These are phyloP conservation scores for Vaccinium macrocarpon DNA, from an alignment of 148 eudicot species.

Conservation along the genomic window DNA sequence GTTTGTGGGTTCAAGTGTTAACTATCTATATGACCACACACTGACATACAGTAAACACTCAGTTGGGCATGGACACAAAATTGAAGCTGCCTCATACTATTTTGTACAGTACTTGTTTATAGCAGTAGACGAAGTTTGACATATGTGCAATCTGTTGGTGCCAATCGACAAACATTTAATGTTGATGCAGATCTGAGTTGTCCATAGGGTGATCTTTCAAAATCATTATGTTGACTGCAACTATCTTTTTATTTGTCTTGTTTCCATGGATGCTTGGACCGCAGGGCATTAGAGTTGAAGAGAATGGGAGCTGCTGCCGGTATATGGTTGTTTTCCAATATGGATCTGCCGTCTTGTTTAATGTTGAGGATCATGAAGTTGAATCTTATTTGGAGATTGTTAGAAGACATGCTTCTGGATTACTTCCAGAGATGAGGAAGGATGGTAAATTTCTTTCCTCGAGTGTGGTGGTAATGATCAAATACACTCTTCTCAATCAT, in stretches of 20 bases:
- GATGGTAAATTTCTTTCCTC: constrained; percentile 50
- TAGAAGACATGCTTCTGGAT: constrained; percentile 81
- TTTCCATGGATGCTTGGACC: constrained; percentile 17
- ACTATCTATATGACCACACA: neutral
- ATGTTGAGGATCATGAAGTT: constrained; percentile 79
- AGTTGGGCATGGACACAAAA: neutral
- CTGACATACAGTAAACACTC: neutral
- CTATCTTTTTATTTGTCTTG: neutral
- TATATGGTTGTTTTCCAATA: constrained; percentile 93
- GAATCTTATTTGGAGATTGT: constrained; percentile 67
- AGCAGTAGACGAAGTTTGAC: neutral
- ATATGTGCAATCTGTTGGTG: neutral
- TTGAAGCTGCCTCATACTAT: neutral
- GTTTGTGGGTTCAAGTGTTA: neutral
- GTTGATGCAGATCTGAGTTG: neutral
- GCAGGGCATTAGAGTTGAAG: constrained; percentile 50
- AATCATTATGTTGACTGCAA: neutral
- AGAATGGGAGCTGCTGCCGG: constrained; percentile 33
- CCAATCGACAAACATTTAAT: neutral
- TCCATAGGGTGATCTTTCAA: neutral
- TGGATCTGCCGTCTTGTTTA: constrained; percentile 87
- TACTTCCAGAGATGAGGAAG: constrained; percentile 69
- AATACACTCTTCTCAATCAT: neutral
- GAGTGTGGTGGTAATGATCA: neutral
- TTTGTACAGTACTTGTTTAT: neutral